These are phyloP conservation scores for Nasturtium officinale DNA, from an alignment of 345 rosid species.

Conservation along the genomic window DNA sequence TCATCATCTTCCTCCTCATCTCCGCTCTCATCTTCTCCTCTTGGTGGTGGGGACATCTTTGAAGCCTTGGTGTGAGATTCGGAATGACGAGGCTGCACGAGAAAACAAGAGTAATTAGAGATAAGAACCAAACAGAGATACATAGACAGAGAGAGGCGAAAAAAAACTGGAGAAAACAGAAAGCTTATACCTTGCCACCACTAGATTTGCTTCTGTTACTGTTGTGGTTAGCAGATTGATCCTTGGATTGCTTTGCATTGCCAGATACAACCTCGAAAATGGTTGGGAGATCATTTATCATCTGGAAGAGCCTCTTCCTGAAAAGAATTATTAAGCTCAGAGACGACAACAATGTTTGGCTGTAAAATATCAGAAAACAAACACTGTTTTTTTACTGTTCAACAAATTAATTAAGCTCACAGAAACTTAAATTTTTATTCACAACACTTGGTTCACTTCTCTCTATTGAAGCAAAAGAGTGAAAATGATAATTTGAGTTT, in stretches of 20 bases:
- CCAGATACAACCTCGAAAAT: slow-evolving; percentile 88
- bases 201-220: slow-evolving; percentile 75
- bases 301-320: slow-evolving; percentile 98
- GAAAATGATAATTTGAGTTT: not conserved
- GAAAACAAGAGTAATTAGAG: not conserved
- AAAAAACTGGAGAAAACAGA: not conserved
- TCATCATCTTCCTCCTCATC: slow-evolving; percentile 48
- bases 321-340: slow-evolving; percentile 14
- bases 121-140: not conserved
- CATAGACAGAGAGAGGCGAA: not conserved
- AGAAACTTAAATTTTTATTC: slow-evolving; percentile 1
- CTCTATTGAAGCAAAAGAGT: not conserved
- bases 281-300: slow-evolving; percentile 93
- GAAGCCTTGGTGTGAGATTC: slow-evolving; percentile 42
- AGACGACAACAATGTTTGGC: not conserved
- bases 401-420: not conserved
- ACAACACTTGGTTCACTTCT: slow-evolving; percentile 23
- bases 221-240: slow-evolving; percentile 66
- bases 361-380: slow-evolving; percentile 4
- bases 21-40: slow-evolving; percentile 42
- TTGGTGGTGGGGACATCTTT: slow-evolving; percentile 44
- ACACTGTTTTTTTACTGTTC: not conserved
- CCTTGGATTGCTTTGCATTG: slow-evolving; percentile 71
- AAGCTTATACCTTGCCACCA: slow-evolving; percentile 54
- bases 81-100: slow-evolving; percentile 39